phyloP scores from a whole-genome alignment of 2,329 filamentous ascomycete genomes.

The Neurospora sp. region DNA sequence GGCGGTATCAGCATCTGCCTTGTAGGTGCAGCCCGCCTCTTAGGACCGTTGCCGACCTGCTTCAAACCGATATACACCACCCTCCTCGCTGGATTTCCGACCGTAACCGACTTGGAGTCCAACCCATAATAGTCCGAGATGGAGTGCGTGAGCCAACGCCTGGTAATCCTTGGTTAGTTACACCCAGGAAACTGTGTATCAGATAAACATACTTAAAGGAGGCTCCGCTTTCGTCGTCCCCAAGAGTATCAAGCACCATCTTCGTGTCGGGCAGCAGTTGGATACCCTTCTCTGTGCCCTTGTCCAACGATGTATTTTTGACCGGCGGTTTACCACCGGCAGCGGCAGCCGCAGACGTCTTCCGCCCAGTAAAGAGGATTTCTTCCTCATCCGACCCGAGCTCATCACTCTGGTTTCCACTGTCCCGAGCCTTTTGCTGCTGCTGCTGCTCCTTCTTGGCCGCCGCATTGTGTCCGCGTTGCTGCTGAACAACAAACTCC shows the following conservation, averaged over 20 bases:
- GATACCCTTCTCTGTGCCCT: constrained; percentile 39
- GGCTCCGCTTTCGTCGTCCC: constrained; percentile 62
- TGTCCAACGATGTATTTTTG: constrained; percentile 37
- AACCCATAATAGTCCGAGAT: constrained; percentile 90
- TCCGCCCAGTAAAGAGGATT: constrained; percentile 76
- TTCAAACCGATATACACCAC: constrained; percentile 77
- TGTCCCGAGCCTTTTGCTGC: not conserved
- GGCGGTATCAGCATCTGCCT: constrained; percentile 37
- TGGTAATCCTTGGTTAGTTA: constrained; percentile 25
- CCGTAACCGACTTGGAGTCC: constrained; percentile 68
- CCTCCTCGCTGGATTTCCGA: constrained; percentile 58
- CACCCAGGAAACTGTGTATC: not conserved
- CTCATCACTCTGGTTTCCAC: constrained; percentile 22
- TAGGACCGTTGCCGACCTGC: constrained; percentile 24
- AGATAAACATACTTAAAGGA: constrained; percentile 58
- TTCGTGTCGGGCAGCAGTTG: constrained; percentile 32
- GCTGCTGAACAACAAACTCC: constrained; percentile 52
- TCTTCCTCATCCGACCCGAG: constrained; percentile 63
- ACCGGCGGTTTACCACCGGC: constrained; percentile 22
- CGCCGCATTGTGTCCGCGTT: constrained; percentile 15
- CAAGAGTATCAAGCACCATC: constrained; percentile 71
- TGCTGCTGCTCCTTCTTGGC: not conserved
- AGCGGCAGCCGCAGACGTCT: constrained; percentile 35
- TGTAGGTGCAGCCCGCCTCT: constrained; percentile 9
- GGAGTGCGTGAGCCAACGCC: constrained; percentile 85